A percentile compares a stretch with the other conserved stretches of the same genome.
These are phyloP conservation scores for Linum lewisii DNA, from an alignment of 345 rosid genomes.

Conservation along the genomic window DNA sequence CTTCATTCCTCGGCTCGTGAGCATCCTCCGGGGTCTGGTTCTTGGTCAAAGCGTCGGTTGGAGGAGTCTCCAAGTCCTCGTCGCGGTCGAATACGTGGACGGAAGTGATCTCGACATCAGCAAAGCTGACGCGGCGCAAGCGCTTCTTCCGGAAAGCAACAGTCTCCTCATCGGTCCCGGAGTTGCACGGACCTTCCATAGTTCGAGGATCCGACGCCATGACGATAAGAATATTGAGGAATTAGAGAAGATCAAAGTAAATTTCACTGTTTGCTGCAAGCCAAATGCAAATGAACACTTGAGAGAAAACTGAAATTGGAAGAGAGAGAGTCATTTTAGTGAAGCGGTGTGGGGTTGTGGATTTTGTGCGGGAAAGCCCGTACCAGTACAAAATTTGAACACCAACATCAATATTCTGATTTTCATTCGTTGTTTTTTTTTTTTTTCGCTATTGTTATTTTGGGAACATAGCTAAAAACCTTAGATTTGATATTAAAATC, in stretches of 20 bases:
- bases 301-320: background rate
- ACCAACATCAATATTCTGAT: no score
- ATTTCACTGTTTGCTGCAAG: background rate
- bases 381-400: background rate
- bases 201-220: conserved; percentile 13
- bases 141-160: conserved; percentile 56
- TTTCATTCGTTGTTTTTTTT: no score
- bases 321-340: background rate
- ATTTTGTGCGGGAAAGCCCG: conserved; percentile 1
- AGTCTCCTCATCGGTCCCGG: conserved; percentile 68
- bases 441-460: no score
- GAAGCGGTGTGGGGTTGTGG: background rate
- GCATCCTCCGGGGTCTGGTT: conserved; percentile 16
- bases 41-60: conserved; percentile 24
- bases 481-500: no score
- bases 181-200: conserved; percentile 17
- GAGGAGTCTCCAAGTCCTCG: conserved; percentile 78
- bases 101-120: conserved; percentile 85
- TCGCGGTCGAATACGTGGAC: conserved; percentile 85
- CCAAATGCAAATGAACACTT: background rate
- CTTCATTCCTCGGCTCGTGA: conserved; percentile 26
- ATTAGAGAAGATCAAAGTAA: background rate
- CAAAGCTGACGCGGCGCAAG: conserved; percentile 90
- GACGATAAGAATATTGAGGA: background rate
- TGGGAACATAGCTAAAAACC: no score